These are phyloP conservation scores for Diversispora epigaea DNA, from an alignment of 192 early-diverging fungal genomes.

Conservation along the genomic window DNA sequence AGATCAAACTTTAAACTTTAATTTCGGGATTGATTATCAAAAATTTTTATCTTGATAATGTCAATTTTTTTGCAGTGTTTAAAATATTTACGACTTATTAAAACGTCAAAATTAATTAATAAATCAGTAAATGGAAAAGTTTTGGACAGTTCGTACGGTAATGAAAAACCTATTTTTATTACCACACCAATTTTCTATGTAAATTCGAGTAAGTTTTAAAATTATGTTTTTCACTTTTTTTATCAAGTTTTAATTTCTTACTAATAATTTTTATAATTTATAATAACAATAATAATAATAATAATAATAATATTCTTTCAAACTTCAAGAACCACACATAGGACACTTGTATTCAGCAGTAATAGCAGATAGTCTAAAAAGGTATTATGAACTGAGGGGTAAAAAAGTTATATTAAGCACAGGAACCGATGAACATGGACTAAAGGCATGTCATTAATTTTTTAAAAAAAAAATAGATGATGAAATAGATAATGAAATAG, in stretches of 20 bases:
- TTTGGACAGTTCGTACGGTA: too few species aligned
- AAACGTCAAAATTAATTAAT: too few species aligned
- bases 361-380: slow-evolving; percentile 75
- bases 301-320: too few species aligned
- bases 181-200: slow-evolving; percentile 92
- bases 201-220: slow-evolving; percentile 59
- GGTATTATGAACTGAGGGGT: slow-evolving; percentile 75
- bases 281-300: slow-evolving; percentile 49
- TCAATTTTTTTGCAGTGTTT: too few species aligned
- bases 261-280: neutral
- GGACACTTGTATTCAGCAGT: slow-evolving; percentile 92
- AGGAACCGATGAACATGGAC: slow-evolving; percentile 96
- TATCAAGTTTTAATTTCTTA: neutral
- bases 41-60: too few species aligned
- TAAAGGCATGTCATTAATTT: slow-evolving; percentile 61
- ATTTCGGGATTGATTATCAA: too few species aligned
- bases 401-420: slow-evolving; percentile 55
- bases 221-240: neutral
- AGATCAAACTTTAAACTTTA: too few species aligned
- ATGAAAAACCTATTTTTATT: slow-evolving; percentile 59
- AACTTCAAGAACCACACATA: slow-evolving; percentile 67
- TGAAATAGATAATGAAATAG: neutral
- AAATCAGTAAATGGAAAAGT: too few species aligned
- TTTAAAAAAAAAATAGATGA: neutral
- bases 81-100: too few species aligned